These are phyloP conservation scores for Allodekkera sacchari DNA, from an alignment of 805 yeast genomes.

Conservation along the genomic window DNA sequence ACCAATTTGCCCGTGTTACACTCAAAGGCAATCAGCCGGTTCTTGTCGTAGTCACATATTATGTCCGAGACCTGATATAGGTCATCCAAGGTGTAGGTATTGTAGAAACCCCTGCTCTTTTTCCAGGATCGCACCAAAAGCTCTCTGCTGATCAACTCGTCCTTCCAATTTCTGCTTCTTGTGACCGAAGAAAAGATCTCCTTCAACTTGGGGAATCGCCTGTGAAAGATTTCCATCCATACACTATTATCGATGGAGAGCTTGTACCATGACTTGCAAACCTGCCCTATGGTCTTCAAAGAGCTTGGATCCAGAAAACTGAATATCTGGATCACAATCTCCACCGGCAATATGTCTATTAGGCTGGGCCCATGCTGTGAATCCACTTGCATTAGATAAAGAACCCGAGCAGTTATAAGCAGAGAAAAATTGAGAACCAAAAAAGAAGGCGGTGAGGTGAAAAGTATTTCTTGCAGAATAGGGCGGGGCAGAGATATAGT, in stretches of 20 bases:
- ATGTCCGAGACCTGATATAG: no score
- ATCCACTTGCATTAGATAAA: no score
- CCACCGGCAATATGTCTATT: conserved; percentile 31
- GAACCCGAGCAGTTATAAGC: no score
- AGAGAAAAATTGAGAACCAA: no score
- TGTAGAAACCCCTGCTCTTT: conserved; percentile 21
- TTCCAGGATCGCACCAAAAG: conserved; percentile 29
- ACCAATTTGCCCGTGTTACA: conserved; percentile 18
- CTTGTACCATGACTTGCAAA: conserved; percentile 40
- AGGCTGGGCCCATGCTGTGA: no score
- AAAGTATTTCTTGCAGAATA: no score
- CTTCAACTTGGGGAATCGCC: conserved; percentile 28
- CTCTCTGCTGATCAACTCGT: conserved; percentile 36
- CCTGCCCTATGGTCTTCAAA: conserved; percentile 31
- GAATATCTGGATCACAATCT: conserved; percentile 37
- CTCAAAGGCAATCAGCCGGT: conserved; percentile 17
- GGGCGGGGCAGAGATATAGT: no score
- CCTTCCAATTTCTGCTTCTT: conserved; percentile 36
- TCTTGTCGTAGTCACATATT: conserved; percentile 21
- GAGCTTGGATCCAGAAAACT: conserved; percentile 37
- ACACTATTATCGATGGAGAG: conserved; percentile 36
- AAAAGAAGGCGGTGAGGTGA: no score
- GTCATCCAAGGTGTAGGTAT: conserved; percentile 14
- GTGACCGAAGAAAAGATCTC: conserved; percentile 34
- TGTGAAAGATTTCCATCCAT: conserved; percentile 39